Evolutionary conservation across 1,139 yeast genomes (phyloP).

Genomic region (Candida albicans): DNA sequence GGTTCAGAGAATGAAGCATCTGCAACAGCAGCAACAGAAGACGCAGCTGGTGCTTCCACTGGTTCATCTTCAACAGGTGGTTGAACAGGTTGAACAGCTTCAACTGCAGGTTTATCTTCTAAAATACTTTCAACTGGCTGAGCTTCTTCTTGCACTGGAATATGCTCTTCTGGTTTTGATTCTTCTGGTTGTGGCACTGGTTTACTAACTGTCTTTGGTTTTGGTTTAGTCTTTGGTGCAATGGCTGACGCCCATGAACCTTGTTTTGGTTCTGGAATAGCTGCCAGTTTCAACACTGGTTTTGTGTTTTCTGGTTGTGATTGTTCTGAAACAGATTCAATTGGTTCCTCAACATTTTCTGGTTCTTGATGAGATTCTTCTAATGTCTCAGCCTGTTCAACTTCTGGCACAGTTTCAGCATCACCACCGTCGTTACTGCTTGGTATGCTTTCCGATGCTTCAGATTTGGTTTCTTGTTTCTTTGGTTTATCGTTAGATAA

Average conservation of each 20-base stretch:
- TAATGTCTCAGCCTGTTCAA: no score
- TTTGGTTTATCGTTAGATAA: slow-evolving; percentile 40
- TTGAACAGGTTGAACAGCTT: slow-evolving; percentile 7
- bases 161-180: slow-evolving; percentile 13
- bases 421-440: no score
- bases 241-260: slow-evolving; percentile 62
- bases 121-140: slow-evolving; percentile 13
- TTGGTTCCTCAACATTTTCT: slow-evolving; percentile 1
- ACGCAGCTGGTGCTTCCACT: slow-evolving; percentile 38
- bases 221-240: slow-evolving; percentile 52
- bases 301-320: slow-evolving; percentile 17
- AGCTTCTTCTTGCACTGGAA: slow-evolving; percentile 16
- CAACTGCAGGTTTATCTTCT: slow-evolving; percentile 14
- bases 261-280: slow-evolving; percentile 32
- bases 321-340: slow-evolving; percentile 1
- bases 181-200: slow-evolving; percentile 9
- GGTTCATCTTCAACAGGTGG: slow-evolving; percentile 38
- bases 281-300: slow-evolving; percentile 30
- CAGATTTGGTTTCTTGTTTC: slow-evolving; percentile 13
- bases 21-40: slow-evolving; percentile 4
- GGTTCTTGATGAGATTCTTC: background rate
- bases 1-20: slow-evolving; percentile 5
- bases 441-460: background rate
- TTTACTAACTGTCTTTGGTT: slow-evolving; percentile 19
- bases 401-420: no score